Conservation (phyloP, 2,329 filamentous ascomycete genomes). For the Alternaria alternata region DNA sequence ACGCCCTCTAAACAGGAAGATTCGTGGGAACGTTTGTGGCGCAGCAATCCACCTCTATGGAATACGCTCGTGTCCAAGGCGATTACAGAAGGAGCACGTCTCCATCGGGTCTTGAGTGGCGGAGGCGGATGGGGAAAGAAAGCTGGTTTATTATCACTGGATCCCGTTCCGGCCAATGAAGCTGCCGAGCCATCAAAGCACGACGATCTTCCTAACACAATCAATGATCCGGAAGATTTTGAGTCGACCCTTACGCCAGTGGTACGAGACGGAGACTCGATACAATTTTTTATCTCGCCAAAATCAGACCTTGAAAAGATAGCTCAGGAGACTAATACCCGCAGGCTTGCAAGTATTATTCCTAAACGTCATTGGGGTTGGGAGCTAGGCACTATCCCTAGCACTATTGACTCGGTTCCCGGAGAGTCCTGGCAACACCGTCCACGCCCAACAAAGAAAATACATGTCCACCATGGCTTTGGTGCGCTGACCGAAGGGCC, state of each 20-base stretch:
- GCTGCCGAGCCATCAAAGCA: background rate
- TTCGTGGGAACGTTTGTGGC: conserved; percentile 31
- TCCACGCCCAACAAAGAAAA: background rate
- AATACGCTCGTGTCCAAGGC: conserved; percentile 30
- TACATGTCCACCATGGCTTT: conserved; percentile 57
- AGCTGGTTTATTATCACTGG: conserved; percentile 78
- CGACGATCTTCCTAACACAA: conserved; percentile 7
- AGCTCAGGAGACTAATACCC: background rate
- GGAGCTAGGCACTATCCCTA: conserved; percentile 56
- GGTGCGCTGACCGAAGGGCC: conserved; percentile 70
- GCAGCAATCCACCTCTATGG: conserved; percentile 30
- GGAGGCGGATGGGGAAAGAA: conserved; percentile 87
- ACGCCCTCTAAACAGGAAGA: conserved; percentile 2
- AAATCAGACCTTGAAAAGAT: conserved; percentile 1
- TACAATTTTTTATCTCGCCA: conserved; percentile 55
- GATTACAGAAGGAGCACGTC: conserved; percentile 45
- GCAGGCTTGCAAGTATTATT: background rate
- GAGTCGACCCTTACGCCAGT: conserved; percentile 61
- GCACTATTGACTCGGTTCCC: conserved; percentile 52
- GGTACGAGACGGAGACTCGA: conserved; percentile 68
- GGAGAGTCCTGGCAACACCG: conserved; percentile 31
- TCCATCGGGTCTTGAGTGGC: conserved; percentile 72
- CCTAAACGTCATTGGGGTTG: conserved; percentile 24
- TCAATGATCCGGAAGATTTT: conserved; percentile 37
- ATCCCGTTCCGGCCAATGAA: conserved; percentile 59